Evolutionary conservation across 2,329 filamentous ascomycete species (phyloP).

Genomic region (Xylariaceae sp.): DNA sequence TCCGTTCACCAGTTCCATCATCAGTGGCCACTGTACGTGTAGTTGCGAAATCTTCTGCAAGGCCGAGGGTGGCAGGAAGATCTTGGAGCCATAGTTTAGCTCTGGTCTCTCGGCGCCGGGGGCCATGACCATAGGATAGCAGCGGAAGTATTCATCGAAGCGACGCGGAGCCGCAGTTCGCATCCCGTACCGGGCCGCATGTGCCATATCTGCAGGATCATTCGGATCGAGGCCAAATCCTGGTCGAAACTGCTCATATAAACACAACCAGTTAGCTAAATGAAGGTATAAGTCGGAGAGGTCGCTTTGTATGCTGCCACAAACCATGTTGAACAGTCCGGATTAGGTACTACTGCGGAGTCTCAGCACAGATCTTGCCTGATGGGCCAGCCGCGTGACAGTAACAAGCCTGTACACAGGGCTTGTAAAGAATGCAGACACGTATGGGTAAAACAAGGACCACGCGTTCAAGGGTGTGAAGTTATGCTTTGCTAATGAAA

Average conservation of each 20-base stretch:
- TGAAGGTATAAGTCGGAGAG: not conserved
- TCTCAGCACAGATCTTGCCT: no score
- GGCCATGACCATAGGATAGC: conserved; percentile 92
- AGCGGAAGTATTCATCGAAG: conserved; percentile 98
- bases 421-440: no score
- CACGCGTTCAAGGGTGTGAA: no score
- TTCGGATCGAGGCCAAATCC: conserved; percentile 41
- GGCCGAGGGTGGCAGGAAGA: conserved; percentile 92
- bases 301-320: conserved; percentile 3
- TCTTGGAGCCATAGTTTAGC: conserved; percentile 95
- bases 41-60: conserved; percentile 94
- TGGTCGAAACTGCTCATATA: conserved; percentile 32
- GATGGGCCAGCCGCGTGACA: no score
- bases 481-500: no score
- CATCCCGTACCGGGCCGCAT: conserved; percentile 40
- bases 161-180: conserved; percentile 58
- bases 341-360: no score
- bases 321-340: conserved; percentile 15
- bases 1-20: conserved; percentile 94
- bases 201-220: conserved; percentile 45
- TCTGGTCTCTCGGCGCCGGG: conserved; percentile 82
- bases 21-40: conserved; percentile 94
- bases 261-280: conserved; percentile 5
- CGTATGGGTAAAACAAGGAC: no score
- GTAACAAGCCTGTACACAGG: no score